Evolutionary conservation across 441 rosid genomes (phyloP), one percentile per base, ranked within the genome.

Genomic region (Eutrema salsugineum): DNA sequence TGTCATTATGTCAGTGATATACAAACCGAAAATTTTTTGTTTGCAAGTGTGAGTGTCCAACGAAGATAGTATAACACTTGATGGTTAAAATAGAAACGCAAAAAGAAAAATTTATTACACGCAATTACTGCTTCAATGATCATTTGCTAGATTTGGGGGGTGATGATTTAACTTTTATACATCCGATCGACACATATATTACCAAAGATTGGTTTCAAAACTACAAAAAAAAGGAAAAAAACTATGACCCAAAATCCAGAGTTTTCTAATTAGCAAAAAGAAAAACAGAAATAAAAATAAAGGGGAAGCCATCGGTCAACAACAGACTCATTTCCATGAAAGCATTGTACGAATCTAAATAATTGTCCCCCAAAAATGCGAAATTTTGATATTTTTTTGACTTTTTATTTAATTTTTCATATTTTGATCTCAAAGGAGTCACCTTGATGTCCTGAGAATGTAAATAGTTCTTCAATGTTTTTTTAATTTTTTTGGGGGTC

Each of bases 301-400:
- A 57, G 22, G 24, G 22, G 43, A 51, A 27, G 63, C 63, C 9
- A 51, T 68, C 47, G 35, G 73, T 75, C 78, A 68, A 75, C 70
- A 75, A 68, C 73, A 75, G 65, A 68, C 69, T 75, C 73, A 75
- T 75, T 75, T 67, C 69, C 73, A 17, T 44, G 73, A 68, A 75
- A 75, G 64, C 69, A 68, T 69, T 43, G 73, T 75, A 61, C 78
- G 57, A 61, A 35, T 61, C 66, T 22, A 44, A 75, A 68, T 15
- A 50, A 24, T 68, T 44, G 73, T 53, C 61, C 73, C 44, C 49
- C 16, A n/a, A 74, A 51, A 60, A 44, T 67, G 49, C 67, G 4
- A 28, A 44, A 22, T 8, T 14, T 35, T 72, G 8, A 36, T 55
- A 44, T 14, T n/a, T 51, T 16, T 56, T 30, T 6, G 51, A 17